Evolutionary conservation across 1,139 yeast species (phyloP).

Genomic region (Candida sp.): DNA sequence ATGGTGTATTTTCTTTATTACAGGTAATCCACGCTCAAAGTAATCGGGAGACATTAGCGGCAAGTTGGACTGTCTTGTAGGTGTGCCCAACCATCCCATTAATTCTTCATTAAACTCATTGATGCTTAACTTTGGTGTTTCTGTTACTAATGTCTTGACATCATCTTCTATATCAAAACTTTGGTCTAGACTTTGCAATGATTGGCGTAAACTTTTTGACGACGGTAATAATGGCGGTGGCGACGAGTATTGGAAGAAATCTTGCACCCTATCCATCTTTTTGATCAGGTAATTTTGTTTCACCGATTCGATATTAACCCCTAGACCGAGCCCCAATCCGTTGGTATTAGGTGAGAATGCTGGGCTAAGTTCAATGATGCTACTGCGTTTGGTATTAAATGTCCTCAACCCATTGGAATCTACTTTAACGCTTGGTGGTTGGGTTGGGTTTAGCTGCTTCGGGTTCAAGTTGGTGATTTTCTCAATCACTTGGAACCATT

Average conservation of each 20-base stretch:
- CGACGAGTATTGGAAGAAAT: constrained; percentile 12
- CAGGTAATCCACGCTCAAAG: constrained; percentile 18
- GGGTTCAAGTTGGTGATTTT: constrained; percentile 8
- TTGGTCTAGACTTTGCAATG: constrained; percentile 10
- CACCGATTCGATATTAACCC: constrained; percentile 26
- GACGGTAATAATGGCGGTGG: constrained; percentile 4
- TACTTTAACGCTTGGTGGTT: constrained; percentile 3
- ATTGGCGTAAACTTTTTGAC: constrained; percentile 10
- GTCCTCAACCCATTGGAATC: constrained; percentile 16
- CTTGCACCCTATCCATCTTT: constrained; percentile 27
- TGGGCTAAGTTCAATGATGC: not conserved
- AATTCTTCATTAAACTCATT: constrained; percentile 6
- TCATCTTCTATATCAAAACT: constrained; percentile 15
- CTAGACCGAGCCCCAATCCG: constrained; percentile 36
- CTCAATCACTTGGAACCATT: constrained; percentile 31
- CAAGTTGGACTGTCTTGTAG: constrained; percentile 12
- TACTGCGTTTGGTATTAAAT: constrained; percentile 6
- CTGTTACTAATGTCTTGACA: constrained; percentile 18
- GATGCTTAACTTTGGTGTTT: constrained; percentile 11
- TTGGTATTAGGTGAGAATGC: constrained; percentile 1
- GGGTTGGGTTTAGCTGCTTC: not conserved
- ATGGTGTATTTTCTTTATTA: constrained; percentile 16
- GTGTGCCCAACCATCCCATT: constrained; percentile 1
- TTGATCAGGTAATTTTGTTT: constrained; percentile 32
- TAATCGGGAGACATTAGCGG: constrained; percentile 27